Conservation (phyloP, 768 basidiomycete genomes). For the Cystobasidiopsis lactophilus region DNA sequence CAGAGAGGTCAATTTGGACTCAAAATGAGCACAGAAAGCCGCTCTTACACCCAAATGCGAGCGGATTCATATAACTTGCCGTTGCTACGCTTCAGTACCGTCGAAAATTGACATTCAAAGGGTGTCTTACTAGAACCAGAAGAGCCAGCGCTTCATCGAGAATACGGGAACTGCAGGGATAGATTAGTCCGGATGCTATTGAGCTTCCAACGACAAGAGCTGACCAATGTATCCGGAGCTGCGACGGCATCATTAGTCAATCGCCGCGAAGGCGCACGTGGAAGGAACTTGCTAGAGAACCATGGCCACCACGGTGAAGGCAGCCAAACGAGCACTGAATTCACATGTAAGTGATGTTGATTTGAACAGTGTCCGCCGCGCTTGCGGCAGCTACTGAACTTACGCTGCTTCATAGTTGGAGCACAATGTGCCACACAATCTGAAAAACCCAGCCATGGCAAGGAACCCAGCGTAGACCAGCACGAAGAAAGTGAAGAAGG, state of each 20-base stretch:
- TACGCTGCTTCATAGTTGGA: constrained; percentile 39
- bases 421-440: constrained; percentile 35
- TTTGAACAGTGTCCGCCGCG: too few relatives aligned
- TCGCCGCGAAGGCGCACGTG: too few relatives aligned
- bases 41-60: constrained; percentile 55
- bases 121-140: constrained; percentile 26
- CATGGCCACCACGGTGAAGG: constrained; percentile 57
- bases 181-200: too few relatives aligned
- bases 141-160: constrained; percentile 58
- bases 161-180: constrained; percentile 41
- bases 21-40: too few relatives aligned
- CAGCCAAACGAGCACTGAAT: constrained; percentile 35
- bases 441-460: constrained; percentile 65
- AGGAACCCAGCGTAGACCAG: constrained; percentile 34
- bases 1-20: too few relatives aligned
- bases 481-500: constrained; percentile 43
- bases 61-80: constrained; percentile 44
- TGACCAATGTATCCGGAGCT: constrained; percentile 24
- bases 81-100: constrained; percentile 31
- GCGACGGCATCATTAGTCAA: too few relatives aligned
- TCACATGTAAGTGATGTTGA: too few relatives aligned
- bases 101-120: constrained; percentile 37
- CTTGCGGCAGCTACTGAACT: too few relatives aligned
- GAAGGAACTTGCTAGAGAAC: too few relatives aligned
- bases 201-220: too few relatives aligned